Conservation (phyloP, 768 basidiomycete genomes). For the Lactifluus volemus region DNA sequence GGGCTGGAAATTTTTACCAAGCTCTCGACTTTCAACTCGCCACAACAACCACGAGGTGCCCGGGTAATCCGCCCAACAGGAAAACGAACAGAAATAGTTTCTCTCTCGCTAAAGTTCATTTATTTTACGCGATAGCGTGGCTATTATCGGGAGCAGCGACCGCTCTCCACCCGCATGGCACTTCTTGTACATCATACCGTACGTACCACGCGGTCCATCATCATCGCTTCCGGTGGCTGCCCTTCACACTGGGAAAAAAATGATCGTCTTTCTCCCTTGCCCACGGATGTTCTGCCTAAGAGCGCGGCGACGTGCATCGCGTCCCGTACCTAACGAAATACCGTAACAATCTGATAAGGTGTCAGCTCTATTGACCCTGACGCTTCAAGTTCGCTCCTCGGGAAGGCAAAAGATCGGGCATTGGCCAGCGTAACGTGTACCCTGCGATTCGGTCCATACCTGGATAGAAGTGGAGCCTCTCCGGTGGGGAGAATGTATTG, state of each 20-base stretch:
- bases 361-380: neutral
- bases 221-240: neutral
- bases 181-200: constrained; percentile 16
- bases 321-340: neutral
- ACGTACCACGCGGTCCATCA: neutral
- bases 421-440: neutral
- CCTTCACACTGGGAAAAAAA: neutral
- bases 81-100: neutral
- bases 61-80: neutral
- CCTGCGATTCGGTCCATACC: neutral
- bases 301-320: neutral
- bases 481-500: neutral
- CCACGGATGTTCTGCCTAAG: neutral
- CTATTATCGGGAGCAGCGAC: neutral
- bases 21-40: no score
- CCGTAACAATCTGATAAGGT: constrained; percentile 1
- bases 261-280: neutral
- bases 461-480: neutral
- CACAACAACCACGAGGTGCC: no score
- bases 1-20: no score
- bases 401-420: neutral
- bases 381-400: constrained; percentile 2
- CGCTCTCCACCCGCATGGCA: constrained; percentile 13
- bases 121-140: neutral
- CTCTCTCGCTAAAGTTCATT: neutral